Evolutionary conservation across 352 stramenopile genomes (phyloP).

Genomic region (Phytopythium vexans): DNA sequence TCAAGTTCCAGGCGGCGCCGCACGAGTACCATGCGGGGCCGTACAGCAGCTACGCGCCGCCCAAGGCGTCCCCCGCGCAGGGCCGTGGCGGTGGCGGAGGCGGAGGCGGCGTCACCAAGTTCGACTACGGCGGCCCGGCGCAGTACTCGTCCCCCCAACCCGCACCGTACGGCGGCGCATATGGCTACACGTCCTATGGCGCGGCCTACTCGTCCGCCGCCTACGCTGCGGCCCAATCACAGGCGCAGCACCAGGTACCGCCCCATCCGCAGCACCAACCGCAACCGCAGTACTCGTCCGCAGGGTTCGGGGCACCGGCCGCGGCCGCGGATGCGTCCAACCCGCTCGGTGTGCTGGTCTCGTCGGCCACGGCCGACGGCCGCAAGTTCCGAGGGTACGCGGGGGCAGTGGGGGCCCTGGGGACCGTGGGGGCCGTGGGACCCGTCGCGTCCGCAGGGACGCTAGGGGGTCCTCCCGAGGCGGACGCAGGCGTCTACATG

Average conservation of each 20-base stretch:
- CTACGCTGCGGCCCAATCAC: constrained; percentile 28
- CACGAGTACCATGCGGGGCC: constrained; percentile 1
- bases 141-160: constrained; percentile 19
- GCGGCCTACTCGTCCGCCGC: constrained; percentile 28
- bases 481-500: constrained; percentile 6
- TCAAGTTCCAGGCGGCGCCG: background rate
- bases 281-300: constrained; percentile 4
- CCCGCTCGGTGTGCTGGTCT: constrained; percentile 53
- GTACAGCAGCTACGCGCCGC: constrained; percentile 4
- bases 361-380: constrained; percentile 37
- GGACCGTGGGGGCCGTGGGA: constrained; percentile 8
- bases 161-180: constrained; percentile 27
- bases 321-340: constrained; percentile 25
- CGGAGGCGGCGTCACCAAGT: constrained; percentile 18
- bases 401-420: constrained; percentile 24
- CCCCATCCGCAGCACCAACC: constrained; percentile 25
- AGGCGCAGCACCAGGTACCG: constrained; percentile 18
- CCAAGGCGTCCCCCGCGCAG: background rate
- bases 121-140: constrained; percentile 21
- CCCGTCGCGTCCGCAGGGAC: too few species aligned
- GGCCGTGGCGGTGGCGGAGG: background rate
- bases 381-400: constrained; percentile 32
- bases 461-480: background rate
- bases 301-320: constrained; percentile 23
- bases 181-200: constrained; percentile 30